Percentiles rank a stretch among this genome's conserved stretches.
Evolutionary conservation across 805 yeast species (phyloP).

Genomic region (Ogataea glucozyma): DNA sequence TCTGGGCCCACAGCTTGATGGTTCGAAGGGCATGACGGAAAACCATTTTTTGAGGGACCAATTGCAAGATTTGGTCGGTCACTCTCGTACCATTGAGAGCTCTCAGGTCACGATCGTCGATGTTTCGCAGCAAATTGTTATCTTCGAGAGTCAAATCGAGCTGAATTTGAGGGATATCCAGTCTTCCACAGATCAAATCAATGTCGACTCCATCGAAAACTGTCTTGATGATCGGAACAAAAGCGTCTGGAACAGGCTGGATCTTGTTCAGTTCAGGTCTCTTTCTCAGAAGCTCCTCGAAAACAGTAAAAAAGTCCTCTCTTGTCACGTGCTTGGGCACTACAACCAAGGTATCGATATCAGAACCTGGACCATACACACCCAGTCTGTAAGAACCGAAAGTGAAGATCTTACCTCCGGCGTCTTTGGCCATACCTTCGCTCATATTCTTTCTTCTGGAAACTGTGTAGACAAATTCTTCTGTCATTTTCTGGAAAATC

Average conservation of each 20-base stretch:
- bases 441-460: constrained; percentile 85
- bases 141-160: constrained; percentile 71
- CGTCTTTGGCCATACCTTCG: constrained; percentile 96
- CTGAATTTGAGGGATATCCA: constrained; percentile 86
- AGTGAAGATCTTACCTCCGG: constrained; percentile 97
- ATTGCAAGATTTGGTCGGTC: constrained; percentile 85
- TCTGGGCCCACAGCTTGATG: constrained; percentile 95
- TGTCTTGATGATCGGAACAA: constrained; percentile 92
- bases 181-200: constrained; percentile 82
- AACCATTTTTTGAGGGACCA: constrained; percentile 91
- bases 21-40: constrained; percentile 92
- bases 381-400: constrained; percentile 94
- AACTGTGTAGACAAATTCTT: constrained; percentile 81
- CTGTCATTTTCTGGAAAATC: constrained; percentile 68
- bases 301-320: constrained; percentile 84
- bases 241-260: constrained; percentile 93
- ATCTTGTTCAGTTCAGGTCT: constrained; percentile 88
- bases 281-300: constrained; percentile 64
- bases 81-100: constrained; percentile 95
- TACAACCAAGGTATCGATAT: constrained; percentile 94
- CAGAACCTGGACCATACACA: constrained; percentile 97
- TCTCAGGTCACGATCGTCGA: constrained; percentile 89
- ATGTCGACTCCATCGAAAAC: constrained; percentile 90
- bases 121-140: constrained; percentile 78
- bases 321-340: constrained; percentile 94